Conservation (phyloP, 179 eudicot genomes). For the Drosera spatulata region DNA sequence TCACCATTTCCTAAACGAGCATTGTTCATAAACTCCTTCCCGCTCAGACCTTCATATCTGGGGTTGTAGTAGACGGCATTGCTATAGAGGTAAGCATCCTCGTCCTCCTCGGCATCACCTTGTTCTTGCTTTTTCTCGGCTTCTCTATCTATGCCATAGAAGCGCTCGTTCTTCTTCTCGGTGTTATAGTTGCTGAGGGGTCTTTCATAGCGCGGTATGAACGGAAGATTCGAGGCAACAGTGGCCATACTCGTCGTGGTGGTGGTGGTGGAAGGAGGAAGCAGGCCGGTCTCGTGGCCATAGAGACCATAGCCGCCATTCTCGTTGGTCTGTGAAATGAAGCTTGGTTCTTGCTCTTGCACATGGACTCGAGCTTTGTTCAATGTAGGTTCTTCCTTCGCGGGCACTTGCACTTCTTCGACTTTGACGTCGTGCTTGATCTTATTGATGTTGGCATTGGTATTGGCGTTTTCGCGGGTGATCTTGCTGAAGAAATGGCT, state of each 20-base stretch:
- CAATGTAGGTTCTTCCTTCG: constrained; percentile 8
- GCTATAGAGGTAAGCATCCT: background rate
- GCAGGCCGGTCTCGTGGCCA: constrained; percentile 41
- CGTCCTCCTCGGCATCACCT: background rate
- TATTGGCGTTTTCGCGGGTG: constrained; percentile 14
- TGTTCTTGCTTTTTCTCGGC: background rate
- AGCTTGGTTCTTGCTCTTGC: constrained; percentile 31
- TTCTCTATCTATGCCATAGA: background rate
- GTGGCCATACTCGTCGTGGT: constrained; percentile 1
- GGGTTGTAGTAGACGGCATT: background rate
- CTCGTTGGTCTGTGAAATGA: constrained; percentile 28
- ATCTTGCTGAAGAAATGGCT: constrained; percentile 72
- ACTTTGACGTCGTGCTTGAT: constrained; percentile 9
- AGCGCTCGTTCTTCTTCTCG: background rate
- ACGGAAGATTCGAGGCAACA: background rate
- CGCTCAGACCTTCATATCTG: background rate
- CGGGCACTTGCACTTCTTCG: constrained; percentile 12
- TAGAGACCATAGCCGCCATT: constrained; percentile 36
- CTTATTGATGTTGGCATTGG: constrained; percentile 4
- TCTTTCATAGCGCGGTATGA: background rate
- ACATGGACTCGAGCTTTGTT: constrained; percentile 13
- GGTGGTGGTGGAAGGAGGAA: constrained; percentile 32
- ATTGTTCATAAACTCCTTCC: background rate
- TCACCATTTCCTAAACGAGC: background rate
- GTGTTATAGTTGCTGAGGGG: constrained; percentile 1